Evolutionary conservation across 805 yeast species (phyloP).

Genomic region (Cyberlindnera mycetangii): DNA sequence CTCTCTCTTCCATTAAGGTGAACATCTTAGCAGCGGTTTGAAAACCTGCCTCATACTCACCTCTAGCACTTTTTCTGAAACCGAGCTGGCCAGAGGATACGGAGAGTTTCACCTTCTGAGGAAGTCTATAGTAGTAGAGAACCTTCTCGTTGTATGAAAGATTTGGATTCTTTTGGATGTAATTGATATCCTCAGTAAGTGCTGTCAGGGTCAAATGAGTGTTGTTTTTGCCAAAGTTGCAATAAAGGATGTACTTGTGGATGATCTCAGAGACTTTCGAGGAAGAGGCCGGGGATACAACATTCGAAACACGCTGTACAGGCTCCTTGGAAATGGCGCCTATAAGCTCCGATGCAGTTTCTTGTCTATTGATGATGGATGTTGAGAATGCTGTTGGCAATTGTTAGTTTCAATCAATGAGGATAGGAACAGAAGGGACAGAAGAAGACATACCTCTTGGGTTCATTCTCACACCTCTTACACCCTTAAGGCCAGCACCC

Average conservation of each 20-base stretch:
- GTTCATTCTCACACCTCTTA: conserved; percentile 3
- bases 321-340: background rate
- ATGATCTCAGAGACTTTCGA: conserved; percentile 27
- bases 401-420: too few species aligned
- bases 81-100: conserved; percentile 85
- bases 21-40: conserved; percentile 78
- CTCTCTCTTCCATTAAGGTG: conserved; percentile 62
- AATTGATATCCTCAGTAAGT: conserved; percentile 62
- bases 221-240: conserved; percentile 77
- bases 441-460: conserved; percentile 9
- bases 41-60: conserved; percentile 90
- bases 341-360: conserved; percentile 1
- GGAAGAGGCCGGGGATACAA: conserved; percentile 11
- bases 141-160: conserved; percentile 66
- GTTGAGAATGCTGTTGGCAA: conserved; percentile 9
- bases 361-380: conserved; percentile 7
- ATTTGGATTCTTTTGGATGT: conserved; percentile 51
- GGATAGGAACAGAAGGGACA: too few species aligned
- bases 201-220: conserved; percentile 75
- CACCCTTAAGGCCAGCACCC: conserved; percentile 3
- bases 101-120: conserved; percentile 67
- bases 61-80: conserved; percentile 83
- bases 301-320: conserved; percentile 10
- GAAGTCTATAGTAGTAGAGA: conserved; percentile 72
- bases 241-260: conserved; percentile 72